phyloP scores from a whole-genome alignment of 345 rosid species.

The rapeseed (Brassica napus) region Da-Ae NC_063445.1:30630001-30630500 shows the following conservation, averaged over 20 bases:
- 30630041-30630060: conserved; percentile 95
- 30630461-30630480: conserved; percentile 36
- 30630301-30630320: conserved; percentile 54
- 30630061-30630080: conserved; percentile 95
- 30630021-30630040: conserved; percentile 75
- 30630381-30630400: conserved; percentile 55
- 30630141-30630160: conserved; percentile 91
- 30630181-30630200: conserved; percentile 62
- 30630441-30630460: conserved; percentile 50
- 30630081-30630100: conserved; percentile 96
- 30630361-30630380: conserved; percentile 57
- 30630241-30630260: conserved; percentile 53
- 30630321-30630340: conserved; percentile 60
- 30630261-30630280: conserved; percentile 46
- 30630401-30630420: conserved; percentile 54
- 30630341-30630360: conserved; percentile 87
- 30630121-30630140: conserved; percentile 93
- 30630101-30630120: conserved; percentile 88
- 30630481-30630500: conserved; percentile 25
- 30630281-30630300: conserved; percentile 32
- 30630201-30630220: conserved; percentile 42
- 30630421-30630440: conserved; percentile 49
- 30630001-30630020: not conserved
- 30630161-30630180: conserved; percentile 94
- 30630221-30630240: conserved; percentile 53